phyloP scores from a whole-genome alignment of 2,329 filamentous ascomycete species.

The Ophiognomonia clavigignenti-juglandacearum region DNA sequence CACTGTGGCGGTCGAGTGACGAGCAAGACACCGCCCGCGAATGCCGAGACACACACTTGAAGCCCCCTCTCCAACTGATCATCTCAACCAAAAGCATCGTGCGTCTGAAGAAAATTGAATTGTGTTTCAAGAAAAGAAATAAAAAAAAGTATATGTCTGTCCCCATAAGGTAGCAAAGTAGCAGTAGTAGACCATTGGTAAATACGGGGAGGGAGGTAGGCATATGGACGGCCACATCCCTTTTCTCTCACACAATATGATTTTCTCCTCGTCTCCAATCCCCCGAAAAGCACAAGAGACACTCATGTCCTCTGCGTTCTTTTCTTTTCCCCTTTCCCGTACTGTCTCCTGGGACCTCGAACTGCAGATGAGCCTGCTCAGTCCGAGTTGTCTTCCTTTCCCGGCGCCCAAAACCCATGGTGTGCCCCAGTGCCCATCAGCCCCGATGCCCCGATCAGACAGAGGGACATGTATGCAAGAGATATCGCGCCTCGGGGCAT shows the following conservation, averaged over 20 bases:
- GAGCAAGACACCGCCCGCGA: too few relatives aligned
- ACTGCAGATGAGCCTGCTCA: slow-evolving; percentile 13
- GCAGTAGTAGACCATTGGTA: background rate
- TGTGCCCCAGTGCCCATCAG: background rate
- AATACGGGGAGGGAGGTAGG: too few relatives aligned
- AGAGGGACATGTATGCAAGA: slow-evolving; percentile 12
- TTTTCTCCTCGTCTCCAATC: background rate
- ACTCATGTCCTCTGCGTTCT: background rate
- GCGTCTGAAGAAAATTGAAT: slow-evolving; percentile 12
- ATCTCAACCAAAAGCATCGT: background rate
- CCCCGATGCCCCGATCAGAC: slow-evolving; percentile 7
- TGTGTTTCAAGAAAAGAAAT: slow-evolving; percentile 13
- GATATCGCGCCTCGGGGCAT: slow-evolving; percentile 6
- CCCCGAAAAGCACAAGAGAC: background rate
- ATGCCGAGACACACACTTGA: background rate
- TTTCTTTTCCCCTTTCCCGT: background rate
- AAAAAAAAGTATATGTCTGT: slow-evolving; percentile 16
- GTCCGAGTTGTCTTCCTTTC: slow-evolving; percentile 2
- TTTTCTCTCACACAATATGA: background rate
- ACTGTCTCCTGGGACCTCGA: slow-evolving; percentile 5
- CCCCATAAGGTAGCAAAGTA: slow-evolving; percentile 7
- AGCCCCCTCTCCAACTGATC: background rate
- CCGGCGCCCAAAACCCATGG: slow-evolving; percentile 1
- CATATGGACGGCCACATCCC: background rate
- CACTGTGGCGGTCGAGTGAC: too few relatives aligned